Evolutionary conservation across 148 eudicot genomes (phyloP).

Genomic region (Rhododendron simsii): DNA sequence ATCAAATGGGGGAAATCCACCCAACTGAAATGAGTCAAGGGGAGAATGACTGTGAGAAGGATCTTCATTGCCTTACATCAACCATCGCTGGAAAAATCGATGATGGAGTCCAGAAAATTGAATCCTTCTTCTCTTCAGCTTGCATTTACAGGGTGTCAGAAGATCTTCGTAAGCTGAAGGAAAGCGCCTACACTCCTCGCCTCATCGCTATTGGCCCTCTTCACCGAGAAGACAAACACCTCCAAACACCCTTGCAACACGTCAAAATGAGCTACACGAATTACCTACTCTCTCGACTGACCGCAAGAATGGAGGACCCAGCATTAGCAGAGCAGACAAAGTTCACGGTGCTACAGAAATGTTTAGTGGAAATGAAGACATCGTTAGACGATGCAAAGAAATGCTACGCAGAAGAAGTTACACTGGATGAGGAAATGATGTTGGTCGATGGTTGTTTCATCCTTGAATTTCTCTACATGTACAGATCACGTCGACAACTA

Average conservation of each 20-base stretch:
- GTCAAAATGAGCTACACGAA: background rate
- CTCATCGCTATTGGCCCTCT: background rate
- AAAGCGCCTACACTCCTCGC: background rate
- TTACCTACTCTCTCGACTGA: background rate
- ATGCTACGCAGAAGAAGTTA: background rate
- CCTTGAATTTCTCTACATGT: too few species aligned
- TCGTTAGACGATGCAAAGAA: background rate
- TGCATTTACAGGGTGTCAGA: background rate
- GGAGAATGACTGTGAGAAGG: background rate
- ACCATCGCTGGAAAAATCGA: background rate
- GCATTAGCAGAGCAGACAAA: background rate
- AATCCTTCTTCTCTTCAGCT: background rate
- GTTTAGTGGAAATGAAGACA: background rate
- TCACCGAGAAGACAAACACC: background rate
- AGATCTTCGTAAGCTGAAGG: background rate
- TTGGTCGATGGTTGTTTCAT: background rate
- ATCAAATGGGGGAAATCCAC: too few species aligned
- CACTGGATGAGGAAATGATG: background rate
- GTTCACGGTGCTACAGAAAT: background rate
- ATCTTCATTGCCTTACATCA: background rate
- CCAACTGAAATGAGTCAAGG: background rate
- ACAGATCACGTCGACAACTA: too few species aligned
- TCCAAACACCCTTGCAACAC: background rate
- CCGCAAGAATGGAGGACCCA: background rate
- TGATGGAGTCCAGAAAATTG: background rate